These are phyloP conservation scores for Saccharomycopsis sp. DNA, from an alignment of 805 yeast species.

Conservation along the genomic window DNA sequence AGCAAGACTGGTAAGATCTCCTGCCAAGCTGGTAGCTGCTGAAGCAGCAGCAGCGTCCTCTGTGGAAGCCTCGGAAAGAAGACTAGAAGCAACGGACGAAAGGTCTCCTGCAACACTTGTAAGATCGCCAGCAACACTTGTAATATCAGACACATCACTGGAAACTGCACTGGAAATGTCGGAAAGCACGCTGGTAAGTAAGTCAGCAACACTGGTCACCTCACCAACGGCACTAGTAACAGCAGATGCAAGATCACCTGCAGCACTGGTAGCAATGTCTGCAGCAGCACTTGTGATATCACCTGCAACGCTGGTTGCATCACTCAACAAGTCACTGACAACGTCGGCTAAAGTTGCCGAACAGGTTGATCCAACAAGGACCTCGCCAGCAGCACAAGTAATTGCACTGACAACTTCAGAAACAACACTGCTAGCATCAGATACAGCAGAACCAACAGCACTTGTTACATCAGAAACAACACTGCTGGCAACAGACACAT, in stretches of 20 bases:
- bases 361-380: neutral
- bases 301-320: neutral
- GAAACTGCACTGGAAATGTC: neutral
- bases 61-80: neutral
- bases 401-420: neutral
- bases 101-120: neutral
- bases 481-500: neutral
- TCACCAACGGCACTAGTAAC: neutral
- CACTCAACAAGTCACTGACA: neutral
- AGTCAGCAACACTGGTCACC: neutral
- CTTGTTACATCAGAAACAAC: neutral
- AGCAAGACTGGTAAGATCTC: neutral
- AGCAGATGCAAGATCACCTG: neutral
- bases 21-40: neutral
- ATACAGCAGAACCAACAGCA: neutral
- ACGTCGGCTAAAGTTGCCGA: neutral
- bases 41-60: neutral
- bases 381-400: neutral
- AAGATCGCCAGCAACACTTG: neutral
- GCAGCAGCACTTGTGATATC: neutral
- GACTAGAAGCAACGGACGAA: neutral
- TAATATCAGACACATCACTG: neutral
- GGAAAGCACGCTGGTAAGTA: neutral
- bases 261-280: neutral
- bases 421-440: neutral